phyloP scores from a whole-genome alignment of 495 filamentous ascomycete genomes.

The Daldinia grandis region DNA sequence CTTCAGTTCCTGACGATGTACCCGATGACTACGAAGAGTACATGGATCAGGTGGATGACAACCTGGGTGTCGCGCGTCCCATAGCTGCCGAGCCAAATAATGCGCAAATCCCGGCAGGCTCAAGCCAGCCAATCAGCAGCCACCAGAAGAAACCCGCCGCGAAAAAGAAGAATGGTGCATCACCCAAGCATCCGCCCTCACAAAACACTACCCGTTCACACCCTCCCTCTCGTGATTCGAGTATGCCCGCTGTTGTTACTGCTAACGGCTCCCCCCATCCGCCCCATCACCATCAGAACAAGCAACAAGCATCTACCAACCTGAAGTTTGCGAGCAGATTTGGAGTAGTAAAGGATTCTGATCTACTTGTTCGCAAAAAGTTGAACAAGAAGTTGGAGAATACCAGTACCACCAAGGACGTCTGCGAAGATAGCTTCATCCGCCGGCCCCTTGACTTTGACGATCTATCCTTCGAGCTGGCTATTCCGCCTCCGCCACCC shows the following conservation, averaged over 20 bases:
- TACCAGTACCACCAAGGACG: conserved; percentile 31
- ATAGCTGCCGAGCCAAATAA: conserved; percentile 41
- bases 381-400: conserved; percentile 36
- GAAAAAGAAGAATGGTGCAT: conserved; percentile 47
- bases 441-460: conserved; percentile 30
- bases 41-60: conserved; percentile 42
- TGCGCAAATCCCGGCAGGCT: conserved; percentile 46
- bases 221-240: conserved; percentile 40
- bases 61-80: conserved; percentile 38
- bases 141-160: conserved; percentile 46
- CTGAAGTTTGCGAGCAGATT: conserved; percentile 42
- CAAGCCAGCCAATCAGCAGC: conserved; percentile 45
- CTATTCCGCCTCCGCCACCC: conserved; percentile 42
- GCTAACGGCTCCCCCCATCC: conserved; percentile 35
- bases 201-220: conserved; percentile 37
- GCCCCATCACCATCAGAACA: conserved; percentile 12
- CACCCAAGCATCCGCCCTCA: conserved; percentile 42
- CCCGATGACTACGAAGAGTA: conserved; percentile 44
- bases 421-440: conserved; percentile 42
- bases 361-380: conserved; percentile 35
- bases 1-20: conserved; percentile 51
- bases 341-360: conserved; percentile 30
- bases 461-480: conserved; percentile 27
- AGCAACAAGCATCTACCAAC: conserved; percentile 9
- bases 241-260: conserved; percentile 41